Percentiles rank a stretch among this genome's conserved stretches.
phyloP scores from a whole-genome alignment of 2,329 filamentous ascomycete genomes.

The Lachnellula hyalina region DNA sequence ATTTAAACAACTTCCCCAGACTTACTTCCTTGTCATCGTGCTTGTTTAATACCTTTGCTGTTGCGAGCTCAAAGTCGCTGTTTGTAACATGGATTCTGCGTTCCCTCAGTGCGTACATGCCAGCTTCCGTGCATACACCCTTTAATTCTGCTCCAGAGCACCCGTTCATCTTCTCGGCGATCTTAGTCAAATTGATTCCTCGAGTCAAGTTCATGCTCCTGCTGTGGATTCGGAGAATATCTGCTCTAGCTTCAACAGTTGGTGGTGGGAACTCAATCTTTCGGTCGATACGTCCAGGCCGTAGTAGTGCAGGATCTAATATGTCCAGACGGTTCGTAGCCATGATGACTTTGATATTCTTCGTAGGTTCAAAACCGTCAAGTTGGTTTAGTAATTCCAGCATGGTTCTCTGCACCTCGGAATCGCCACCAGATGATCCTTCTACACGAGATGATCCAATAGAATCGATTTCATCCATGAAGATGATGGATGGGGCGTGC shows the following conservation, averaged over 20 bases:
- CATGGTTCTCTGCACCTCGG: conserved; percentile 98
- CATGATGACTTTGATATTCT: conserved; percentile 99
- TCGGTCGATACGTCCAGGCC: conserved; percentile 95
- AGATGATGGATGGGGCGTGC: conserved; percentile 97
- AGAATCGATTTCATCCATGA: conserved; percentile 99
- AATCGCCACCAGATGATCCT: conserved; percentile 90
- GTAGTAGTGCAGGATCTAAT: conserved; percentile 86
- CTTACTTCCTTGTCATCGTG: conserved; percentile 97
- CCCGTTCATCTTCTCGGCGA: conserved; percentile 99
- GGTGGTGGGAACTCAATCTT: conserved; percentile 99
- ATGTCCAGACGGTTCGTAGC: conserved; percentile 98
- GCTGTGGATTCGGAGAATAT: conserved; percentile 96
- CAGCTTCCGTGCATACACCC: conserved; percentile 97
- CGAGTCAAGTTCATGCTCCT: conserved; percentile 98
- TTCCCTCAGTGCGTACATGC: conserved; percentile 96
- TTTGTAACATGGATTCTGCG: conserved; percentile 96
- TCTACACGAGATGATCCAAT: conserved; percentile 97
- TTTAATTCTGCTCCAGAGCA: conserved; percentile 97
- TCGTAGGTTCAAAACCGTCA: conserved; percentile 97
- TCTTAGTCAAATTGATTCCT: conserved; percentile 96
- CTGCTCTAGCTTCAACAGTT: conserved; percentile 90
- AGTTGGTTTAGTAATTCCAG: conserved; percentile 96
- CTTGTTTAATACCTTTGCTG: conserved; percentile 99
- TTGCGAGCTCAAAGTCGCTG: conserved; percentile 97
- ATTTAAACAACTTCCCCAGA: conserved; percentile 83